Base-by-base conservation (phyloP, 2,329 filamentous ascomycete species). In the Fusarium poae region DNA sequence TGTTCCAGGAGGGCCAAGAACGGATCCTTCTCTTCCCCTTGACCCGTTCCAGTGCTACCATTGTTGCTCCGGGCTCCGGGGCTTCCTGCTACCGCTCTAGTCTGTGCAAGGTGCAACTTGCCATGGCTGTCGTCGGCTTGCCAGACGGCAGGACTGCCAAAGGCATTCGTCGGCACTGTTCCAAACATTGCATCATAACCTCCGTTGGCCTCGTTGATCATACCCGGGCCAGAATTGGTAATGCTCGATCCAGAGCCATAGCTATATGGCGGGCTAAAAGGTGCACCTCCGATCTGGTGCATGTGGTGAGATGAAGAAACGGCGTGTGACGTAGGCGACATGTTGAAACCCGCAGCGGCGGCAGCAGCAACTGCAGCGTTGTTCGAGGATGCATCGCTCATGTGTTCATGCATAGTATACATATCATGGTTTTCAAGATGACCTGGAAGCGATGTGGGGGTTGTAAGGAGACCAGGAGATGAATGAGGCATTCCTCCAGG, bases 1-100 rank as follows among this genome's bases (percentile, higher is more conserved):
- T 96, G 92, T 77, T 96, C 92, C 35, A 96, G 81, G 42, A 96
- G 79, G 65, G 88, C 92, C 40, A 96, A 79, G 75, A 97, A 96
- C 1, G 92, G 92, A 74, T 96, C 93, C 72, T 92, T 94, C 70
- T 95, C 92, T 21, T 89, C 85, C 4, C 81, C 82, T 4, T 81
- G 76, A 0, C 78, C 82, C 3, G 83, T 84, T 3, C 80, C 83
- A 1, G 82, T 83, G 60, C 84, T 85, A 12, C 81, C 84, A 42
- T 82, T 82, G 56, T 83, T 82, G 74, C 85, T 88, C 66, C 81
- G 80, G 3, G 75, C 81, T 2, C 82, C 84, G 0, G 86, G 85
- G 45, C 82, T 83, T 3, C 75, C 62, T 18, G 68, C 64, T 52
- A 67, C 51, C 7, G 54, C 71, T 13, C 68, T 71, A 10, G 70